Evolutionary conservation across 1,284 basidiomycete genomes (phyloP).

Genomic region (Athelia sp.): DNA sequence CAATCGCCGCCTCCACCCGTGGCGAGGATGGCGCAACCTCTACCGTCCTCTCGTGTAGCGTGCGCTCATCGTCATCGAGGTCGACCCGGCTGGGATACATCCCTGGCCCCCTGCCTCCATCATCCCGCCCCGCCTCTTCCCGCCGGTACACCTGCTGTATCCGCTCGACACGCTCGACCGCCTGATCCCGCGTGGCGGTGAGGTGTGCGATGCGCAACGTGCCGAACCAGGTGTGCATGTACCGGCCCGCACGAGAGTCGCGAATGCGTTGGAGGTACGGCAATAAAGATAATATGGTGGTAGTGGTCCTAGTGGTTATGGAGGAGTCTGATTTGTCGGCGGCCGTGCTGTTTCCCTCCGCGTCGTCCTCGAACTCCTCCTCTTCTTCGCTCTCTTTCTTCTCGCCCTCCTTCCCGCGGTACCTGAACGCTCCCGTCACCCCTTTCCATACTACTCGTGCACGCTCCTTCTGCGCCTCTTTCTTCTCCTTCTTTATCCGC

Average conservation of each 20-base stretch:
- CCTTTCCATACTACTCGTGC: conserved; percentile 50
- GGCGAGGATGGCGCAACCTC: conserved; percentile 11
- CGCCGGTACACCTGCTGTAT: conserved; percentile 51
- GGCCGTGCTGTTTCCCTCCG: not conserved
- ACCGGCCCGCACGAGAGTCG: conserved; percentile 30
- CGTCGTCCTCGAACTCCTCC: not conserved
- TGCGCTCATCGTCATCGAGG: conserved; percentile 3
- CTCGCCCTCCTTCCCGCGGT: conserved; percentile 9
- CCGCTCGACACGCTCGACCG: conserved; percentile 56
- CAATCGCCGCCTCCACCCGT: conserved; percentile 1
- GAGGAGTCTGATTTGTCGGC: conserved; percentile 6
- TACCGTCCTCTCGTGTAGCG: conserved; percentile 9
- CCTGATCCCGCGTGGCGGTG: conserved; percentile 61
- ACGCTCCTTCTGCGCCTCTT: conserved; percentile 39
- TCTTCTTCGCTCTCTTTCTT: conserved; percentile 5
- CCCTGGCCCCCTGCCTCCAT: not conserved
- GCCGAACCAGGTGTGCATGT: conserved; percentile 48
- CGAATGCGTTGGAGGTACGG: too few species aligned
- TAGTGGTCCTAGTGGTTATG: not conserved
- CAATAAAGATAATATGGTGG: too few species aligned
- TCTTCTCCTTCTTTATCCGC: conserved; percentile 32
- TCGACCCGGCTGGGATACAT: conserved; percentile 7
- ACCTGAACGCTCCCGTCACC: conserved; percentile 41
- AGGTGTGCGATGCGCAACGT: conserved; percentile 60
- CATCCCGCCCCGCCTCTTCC: conserved; percentile 22